phyloP scores from a whole-genome alignment of 176 grass and related monocot genomes.

The Bolboschoenus planiculmis region DNA sequence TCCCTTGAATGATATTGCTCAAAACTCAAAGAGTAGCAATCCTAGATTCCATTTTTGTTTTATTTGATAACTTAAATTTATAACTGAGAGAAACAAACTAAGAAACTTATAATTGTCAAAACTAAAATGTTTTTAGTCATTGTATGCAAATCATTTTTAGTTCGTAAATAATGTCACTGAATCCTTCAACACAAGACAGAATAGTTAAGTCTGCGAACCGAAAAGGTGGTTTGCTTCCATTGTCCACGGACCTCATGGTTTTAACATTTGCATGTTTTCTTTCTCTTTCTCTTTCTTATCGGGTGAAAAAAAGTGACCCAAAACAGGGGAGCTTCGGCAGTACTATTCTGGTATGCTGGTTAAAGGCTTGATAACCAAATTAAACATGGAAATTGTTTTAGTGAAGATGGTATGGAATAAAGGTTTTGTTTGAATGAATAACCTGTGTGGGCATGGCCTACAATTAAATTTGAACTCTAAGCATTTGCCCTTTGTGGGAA shows the following conservation, averaged over 20 bases:
- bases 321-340: neutral
- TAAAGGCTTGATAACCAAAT: neutral
- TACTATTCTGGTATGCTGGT: neutral
- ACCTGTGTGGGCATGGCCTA: slow-evolving; percentile 39
- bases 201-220: neutral
- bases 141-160: neutral
- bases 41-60: neutral
- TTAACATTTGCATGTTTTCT: neutral
- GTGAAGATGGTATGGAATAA: neutral
- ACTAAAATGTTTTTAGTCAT: neutral
- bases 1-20: neutral
- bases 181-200: neutral
- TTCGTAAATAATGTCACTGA: neutral
- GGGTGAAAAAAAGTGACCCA: neutral
- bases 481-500: neutral
- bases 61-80: neutral
- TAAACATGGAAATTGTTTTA: neutral
- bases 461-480: slow-evolving; percentile 13
- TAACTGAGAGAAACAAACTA: neutral
- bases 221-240: neutral
- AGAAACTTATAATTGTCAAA: neutral
- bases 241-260: neutral
- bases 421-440: slow-evolving; percentile 22
- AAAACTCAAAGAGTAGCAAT: neutral
- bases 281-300: neutral